A percentile compares a stretch with the other conserved stretches of the same genome.
These are phyloP conservation scores for Craterostigma plantagineum DNA, from an alignment of 257 asterid species.

Conservation along the genomic window DNA sequence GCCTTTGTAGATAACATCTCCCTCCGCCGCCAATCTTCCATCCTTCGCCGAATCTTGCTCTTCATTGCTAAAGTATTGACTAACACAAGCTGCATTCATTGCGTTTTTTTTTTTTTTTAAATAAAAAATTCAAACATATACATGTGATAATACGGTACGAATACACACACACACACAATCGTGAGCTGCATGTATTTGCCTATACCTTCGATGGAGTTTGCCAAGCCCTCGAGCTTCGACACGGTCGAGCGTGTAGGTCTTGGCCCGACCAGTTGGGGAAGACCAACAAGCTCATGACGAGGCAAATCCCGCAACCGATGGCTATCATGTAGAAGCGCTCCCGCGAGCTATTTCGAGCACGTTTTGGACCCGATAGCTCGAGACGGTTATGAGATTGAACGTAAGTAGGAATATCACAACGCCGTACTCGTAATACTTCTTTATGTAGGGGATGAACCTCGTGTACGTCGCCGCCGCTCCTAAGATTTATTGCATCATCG, in stretches of 20 bases:
- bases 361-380: conserved; percentile 54
- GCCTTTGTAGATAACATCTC: conserved; percentile 27
- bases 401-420: conserved; percentile 89
- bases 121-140: too few relatives aligned
- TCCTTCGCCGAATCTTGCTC: conserved; percentile 6
- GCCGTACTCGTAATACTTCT: conserved; percentile 80
- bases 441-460: conserved; percentile 60
- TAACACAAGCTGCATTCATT: conserved; percentile 41
- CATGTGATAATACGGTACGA: too few relatives aligned
- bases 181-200: too few relatives aligned
- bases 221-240: conserved; percentile 71
- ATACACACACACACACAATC: too few relatives aligned
- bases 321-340: conserved; percentile 52
- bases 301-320: conserved; percentile 78
- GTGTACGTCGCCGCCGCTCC: conserved; percentile 53
- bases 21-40: conserved; percentile 3
- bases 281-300: conserved; percentile 58
- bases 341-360: conserved; percentile 61
- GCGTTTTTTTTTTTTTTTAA: background rate
- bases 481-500: conserved; percentile 14
- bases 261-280: conserved; percentile 94
- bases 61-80: conserved; percentile 38
- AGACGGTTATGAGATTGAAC: conserved; percentile 67
- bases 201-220: conserved; percentile 72
- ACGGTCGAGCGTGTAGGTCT: conserved; percentile 66